Evolutionary conservation across 331 rosid genomes (phyloP), one percentile per base, ranked within the genome.

Genomic region (Quercus tomentella): DNA sequence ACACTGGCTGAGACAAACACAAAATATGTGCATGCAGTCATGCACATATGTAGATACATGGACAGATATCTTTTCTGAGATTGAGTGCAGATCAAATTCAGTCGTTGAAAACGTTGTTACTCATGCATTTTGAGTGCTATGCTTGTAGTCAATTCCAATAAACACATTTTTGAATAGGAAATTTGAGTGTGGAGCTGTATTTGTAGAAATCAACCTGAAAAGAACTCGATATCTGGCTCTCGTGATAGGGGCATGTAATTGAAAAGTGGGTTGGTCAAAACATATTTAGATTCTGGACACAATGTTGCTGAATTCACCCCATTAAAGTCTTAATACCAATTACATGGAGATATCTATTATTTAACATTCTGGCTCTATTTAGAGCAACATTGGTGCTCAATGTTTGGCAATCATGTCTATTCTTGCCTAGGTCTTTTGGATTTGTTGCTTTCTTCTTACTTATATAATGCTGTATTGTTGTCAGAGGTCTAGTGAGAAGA

Each of bases 401-500:
- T 18, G 17, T 63, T 18, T 16, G 22, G 37, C 8, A 63, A 63
- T 63, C 43, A 3, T 28, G 18, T 26, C 22, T 75, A 55, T 16
- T 51, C 72, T 21, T 4, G 14, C 52, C 52, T 45, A 45, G 52
- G 3, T 63, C 20, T 49, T 11, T 54, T 4, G 6, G 18, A 30
- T 5, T 9, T 21, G 20, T 41, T 43, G 54, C 4, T 65, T 70
- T 51, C 37, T 69, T 16, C 60, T 45, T 9, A 56, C 77, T 70
- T 62, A 57, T 11, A 21, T 80, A 61, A 70, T 28, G 37, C 14
- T 74, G 41, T 82, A 6, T 72, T 84, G 31, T 85, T 45, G 82
- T 57, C 94, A 93, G 98, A 90, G 84, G 82, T 82, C 87, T 33
- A 90, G 88, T 78, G 98, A 86, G 33, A 82, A 43, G 82, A 93